phyloP scores from a whole-genome alignment of 768 basidiomycete species.

The Boletus rubescentipes region DNA sequence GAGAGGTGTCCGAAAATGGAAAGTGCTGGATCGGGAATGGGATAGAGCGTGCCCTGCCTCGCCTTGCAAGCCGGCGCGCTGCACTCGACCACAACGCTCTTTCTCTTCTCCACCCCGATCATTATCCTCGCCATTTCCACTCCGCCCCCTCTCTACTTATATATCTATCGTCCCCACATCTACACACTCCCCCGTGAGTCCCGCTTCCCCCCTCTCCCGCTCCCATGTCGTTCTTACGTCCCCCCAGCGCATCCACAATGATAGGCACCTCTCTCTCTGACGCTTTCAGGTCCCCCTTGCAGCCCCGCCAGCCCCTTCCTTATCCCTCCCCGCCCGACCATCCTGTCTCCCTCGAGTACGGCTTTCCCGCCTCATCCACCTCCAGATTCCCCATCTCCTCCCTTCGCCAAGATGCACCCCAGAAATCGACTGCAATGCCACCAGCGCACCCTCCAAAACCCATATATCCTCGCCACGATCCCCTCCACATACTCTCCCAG shows the following conservation, averaged over 20 bases:
- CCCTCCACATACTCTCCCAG: conserved; percentile 29
- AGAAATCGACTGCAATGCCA: conserved; percentile 16
- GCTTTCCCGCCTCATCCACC: conserved; percentile 21
- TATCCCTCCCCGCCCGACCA: conserved; percentile 15
- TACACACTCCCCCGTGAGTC: conserved; percentile 4
- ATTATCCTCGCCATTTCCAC: background rate
- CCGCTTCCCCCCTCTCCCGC: background rate
- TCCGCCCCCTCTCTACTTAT: background rate
- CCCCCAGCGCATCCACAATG: conserved; percentile 19
- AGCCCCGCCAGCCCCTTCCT: conserved; percentile 13
- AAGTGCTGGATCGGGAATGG: conserved; percentile 28
- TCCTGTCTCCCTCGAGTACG: conserved; percentile 18
- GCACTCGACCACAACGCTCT: conserved; percentile 21
- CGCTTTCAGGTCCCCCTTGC: conserved; percentile 14
- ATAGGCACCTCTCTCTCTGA: conserved; percentile 10
- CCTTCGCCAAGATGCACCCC: conserved; percentile 34
- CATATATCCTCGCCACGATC: conserved; percentile 34
- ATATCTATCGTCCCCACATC: background rate
- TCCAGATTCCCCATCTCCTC: conserved; percentile 39
- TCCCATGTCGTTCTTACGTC: conserved; percentile 12
- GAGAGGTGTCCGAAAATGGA: conserved; percentile 26
- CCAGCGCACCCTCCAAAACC: conserved; percentile 25
- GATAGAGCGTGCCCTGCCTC: conserved; percentile 35
- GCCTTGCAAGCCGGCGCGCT: conserved; percentile 32
- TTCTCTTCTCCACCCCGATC: conserved; percentile 9